Percentiles rank a stretch among this genome's conserved stretches.
Evolutionary conservation across 73 alveolate genomes (phyloP).

Genomic region (Uronychia binucleata): DNA sequence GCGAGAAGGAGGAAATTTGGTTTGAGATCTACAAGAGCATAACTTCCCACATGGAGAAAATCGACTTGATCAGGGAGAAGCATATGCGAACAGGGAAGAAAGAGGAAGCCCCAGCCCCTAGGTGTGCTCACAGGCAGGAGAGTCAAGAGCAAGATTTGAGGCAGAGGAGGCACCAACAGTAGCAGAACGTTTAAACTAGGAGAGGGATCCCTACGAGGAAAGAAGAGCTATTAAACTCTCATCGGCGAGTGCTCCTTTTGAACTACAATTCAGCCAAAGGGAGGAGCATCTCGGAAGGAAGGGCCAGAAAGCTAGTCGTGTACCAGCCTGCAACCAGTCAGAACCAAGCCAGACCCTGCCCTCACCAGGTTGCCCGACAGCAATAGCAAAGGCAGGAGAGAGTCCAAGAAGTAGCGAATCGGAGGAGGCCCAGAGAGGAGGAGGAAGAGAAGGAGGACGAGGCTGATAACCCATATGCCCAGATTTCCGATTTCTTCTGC

Average conservation of each 20-base stretch:
- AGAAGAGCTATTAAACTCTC: too few relatives aligned
- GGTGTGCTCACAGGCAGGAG: too few relatives aligned
- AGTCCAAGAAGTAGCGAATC: neutral
- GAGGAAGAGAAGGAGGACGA: neutral
- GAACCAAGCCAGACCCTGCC: neutral
- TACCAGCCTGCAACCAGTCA: too few relatives aligned
- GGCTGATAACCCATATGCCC: conserved; percentile 1
- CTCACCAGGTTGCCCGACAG: neutral
- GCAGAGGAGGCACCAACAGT: neutral
- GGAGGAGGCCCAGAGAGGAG: neutral
- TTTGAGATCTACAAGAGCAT: conserved; percentile 35
- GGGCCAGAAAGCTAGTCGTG: neutral
- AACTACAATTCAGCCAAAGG: too few relatives aligned
- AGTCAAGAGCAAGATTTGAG: too few relatives aligned
- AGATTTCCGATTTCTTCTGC: conserved; percentile 12
- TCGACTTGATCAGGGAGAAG: neutral
- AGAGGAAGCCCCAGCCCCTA: neutral
- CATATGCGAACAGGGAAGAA: neutral
- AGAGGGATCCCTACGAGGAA: too few relatives aligned
- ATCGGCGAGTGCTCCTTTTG: too few relatives aligned
- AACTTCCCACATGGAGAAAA: neutral
- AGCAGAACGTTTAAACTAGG: too few relatives aligned
- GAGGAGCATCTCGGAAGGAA: too few relatives aligned
- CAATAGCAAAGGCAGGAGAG: neutral
- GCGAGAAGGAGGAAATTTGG: conserved; percentile 43